phyloP scores from a whole-genome alignment of 2,329 filamentous ascomycete species.

The Apiospora malaysiana region DNA sequence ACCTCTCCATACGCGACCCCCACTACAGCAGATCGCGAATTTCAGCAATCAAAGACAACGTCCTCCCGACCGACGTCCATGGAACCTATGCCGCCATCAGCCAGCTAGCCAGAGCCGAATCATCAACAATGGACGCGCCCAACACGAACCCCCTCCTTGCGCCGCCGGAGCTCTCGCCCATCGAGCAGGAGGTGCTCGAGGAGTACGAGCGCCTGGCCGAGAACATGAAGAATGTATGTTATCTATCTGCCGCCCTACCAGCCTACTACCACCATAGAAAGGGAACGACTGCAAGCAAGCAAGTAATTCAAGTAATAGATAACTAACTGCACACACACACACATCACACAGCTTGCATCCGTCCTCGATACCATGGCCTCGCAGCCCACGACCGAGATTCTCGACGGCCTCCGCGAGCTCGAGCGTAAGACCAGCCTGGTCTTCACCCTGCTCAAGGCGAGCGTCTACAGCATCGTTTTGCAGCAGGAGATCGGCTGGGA shows the following conservation, averaged over 20 bases:
- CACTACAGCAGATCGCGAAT: not conserved
- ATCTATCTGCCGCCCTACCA: not conserved
- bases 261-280: too few relatives aligned
- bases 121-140: slow-evolving; percentile 14
- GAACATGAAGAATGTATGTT: slow-evolving; percentile 84
- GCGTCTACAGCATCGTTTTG: slow-evolving; percentile 97
- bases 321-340: not conserved
- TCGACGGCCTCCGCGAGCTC: slow-evolving; percentile 84
- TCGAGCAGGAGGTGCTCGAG: slow-evolving; percentile 93
- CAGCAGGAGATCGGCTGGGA: slow-evolving; percentile 93
- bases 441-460: slow-evolving; percentile 95
- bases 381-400: slow-evolving; percentile 78
- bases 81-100: not conserved
- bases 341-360: slow-evolving; percentile 56
- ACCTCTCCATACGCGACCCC: not conserved
- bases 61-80: not conserved
- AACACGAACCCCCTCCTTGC: slow-evolving; percentile 33
- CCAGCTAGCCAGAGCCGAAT: not conserved
- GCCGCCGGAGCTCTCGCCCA: slow-evolving; percentile 69
- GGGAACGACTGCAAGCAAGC: too few relatives aligned
- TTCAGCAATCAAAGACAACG: not conserved
- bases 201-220: slow-evolving; percentile 88
- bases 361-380: slow-evolving; percentile 69
- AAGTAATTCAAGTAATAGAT: too few relatives aligned
- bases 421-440: slow-evolving; percentile 95